phyloP scores from a whole-genome alignment of 2,329 filamentous ascomycete species.

The Biscogniauxia sp. region DNA sequence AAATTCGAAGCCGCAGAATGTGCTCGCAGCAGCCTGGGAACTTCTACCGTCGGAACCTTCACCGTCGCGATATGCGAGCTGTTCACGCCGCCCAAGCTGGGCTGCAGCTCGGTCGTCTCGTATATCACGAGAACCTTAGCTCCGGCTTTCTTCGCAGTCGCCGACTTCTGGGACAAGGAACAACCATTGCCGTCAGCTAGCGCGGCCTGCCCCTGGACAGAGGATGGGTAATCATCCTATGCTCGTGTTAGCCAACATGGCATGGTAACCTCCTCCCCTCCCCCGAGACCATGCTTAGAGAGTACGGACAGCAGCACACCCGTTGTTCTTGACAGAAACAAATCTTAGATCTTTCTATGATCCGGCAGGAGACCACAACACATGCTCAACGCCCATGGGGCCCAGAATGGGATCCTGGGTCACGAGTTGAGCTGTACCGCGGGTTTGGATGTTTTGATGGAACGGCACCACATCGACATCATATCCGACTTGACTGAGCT shows the following conservation, averaged over 20 bases:
- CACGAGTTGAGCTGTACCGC: not conserved
- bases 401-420: not conserved
- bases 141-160: not conserved
- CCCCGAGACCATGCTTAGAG: too few relatives aligned
- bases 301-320: too few relatives aligned
- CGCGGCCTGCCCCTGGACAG: not conserved
- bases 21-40: not conserved
- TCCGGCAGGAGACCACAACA: not conserved
- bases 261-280: too few relatives aligned
- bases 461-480: not conserved
- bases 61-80: not conserved
- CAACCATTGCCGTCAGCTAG: not conserved
- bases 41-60: not conserved
- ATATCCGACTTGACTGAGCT: not conserved
- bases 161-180: not conserved
- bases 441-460: not conserved
- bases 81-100: not conserved
- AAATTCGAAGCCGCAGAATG: too few relatives aligned
- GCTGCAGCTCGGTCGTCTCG: not conserved
- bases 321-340: not conserved
- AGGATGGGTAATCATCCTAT: not conserved
- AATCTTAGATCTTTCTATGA: not conserved
- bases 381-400: not conserved
- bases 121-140: not conserved
- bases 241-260: not conserved